Conservation (phyloP, 768 basidiomycete species). For the Jaapia argillacea region DNA sequence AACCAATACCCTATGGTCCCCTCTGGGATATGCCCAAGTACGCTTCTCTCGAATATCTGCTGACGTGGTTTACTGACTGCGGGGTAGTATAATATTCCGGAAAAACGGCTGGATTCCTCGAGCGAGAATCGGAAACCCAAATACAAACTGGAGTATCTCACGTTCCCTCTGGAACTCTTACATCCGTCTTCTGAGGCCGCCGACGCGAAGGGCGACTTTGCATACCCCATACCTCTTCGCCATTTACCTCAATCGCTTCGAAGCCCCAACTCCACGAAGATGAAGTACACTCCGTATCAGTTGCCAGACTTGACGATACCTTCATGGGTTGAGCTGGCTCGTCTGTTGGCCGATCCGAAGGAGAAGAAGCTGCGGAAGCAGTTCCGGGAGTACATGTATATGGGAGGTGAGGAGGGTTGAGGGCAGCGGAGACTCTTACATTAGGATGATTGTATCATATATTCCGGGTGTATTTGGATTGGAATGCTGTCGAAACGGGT, state of each 20-base stretch:
- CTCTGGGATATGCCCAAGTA: slow-evolving; percentile 83
- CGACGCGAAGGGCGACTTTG: slow-evolving; percentile 16
- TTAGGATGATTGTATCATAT: background rate
- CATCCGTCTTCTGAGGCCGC: slow-evolving; percentile 19
- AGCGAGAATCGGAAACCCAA: slow-evolving; percentile 40
- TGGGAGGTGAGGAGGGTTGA: slow-evolving; percentile 29
- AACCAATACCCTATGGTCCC: slow-evolving; percentile 57
- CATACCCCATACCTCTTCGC: slow-evolving; percentile 44
- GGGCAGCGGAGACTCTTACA: slow-evolving; percentile 1
- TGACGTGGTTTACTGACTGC: slow-evolving; percentile 6
- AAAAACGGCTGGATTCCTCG: slow-evolving; percentile 31
- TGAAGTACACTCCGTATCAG: slow-evolving; percentile 56
- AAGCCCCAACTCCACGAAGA: slow-evolving; percentile 28
- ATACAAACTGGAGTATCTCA: slow-evolving; percentile 75
- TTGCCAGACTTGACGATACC: slow-evolving; percentile 72
- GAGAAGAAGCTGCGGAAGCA: slow-evolving; percentile 44
- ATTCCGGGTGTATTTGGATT: background rate
- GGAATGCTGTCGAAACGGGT: background rate
- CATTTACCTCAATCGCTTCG: slow-evolving; percentile 44
- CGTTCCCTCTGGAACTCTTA: slow-evolving; percentile 37
- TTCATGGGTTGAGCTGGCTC: slow-evolving; percentile 62
- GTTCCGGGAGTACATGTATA: slow-evolving; percentile 72
- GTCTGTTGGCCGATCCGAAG: slow-evolving; percentile 42
- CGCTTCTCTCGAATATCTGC: slow-evolving; percentile 14
- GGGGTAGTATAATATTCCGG: slow-evolving; percentile 56